Evolutionary conservation across 768 basidiomycete species (phyloP).

Genomic region (Russula brevipes): DNA sequence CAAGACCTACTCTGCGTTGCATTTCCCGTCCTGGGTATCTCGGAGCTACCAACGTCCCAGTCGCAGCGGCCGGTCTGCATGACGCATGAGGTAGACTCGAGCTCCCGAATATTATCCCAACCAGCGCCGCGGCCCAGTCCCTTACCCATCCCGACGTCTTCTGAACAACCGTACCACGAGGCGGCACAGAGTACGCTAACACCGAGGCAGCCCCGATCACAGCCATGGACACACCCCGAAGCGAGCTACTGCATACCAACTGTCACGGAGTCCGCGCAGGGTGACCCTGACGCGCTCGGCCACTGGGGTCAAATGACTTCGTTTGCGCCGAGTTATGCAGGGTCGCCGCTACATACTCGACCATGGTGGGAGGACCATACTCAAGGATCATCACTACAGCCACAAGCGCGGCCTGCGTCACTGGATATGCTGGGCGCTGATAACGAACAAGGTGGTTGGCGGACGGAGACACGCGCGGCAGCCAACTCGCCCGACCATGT

Average conservation of each 20-base stretch:
- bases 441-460: neutral
- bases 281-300: neutral
- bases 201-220: no score
- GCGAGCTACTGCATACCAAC: no score
- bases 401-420: neutral
- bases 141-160: no score
- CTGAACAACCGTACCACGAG: no score
- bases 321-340: neutral
- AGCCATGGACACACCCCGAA: no score
- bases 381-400: neutral
- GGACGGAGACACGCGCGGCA: neutral
- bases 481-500: no score
- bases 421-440: neutral
- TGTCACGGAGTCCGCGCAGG: neutral
- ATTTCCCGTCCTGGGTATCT: slow-evolving; percentile 1
- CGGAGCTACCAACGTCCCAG: neutral
- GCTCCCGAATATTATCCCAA: no score
- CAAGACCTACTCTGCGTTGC: neutral
- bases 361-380: neutral
- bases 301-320: neutral
- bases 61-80: neutral
- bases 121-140: no score
- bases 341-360: neutral
- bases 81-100: neutral
- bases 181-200: no score